Conservation (phyloP, 495 filamentous ascomycete genomes). For the Tuber magnatum region DNA sequence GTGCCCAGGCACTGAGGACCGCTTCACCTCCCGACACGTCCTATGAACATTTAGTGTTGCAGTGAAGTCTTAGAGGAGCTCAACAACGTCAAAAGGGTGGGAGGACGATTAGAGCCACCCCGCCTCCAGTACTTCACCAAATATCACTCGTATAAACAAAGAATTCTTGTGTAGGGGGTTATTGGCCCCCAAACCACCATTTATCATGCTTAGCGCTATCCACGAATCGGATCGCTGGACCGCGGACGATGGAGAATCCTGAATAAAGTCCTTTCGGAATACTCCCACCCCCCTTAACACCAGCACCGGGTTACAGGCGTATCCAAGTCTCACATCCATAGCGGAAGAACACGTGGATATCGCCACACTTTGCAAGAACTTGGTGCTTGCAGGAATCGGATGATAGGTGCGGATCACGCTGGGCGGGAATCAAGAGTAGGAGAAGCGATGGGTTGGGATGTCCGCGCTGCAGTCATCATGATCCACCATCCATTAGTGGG, state of each 20-base stretch:
- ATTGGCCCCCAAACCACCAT: background rate
- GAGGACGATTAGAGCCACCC: background rate
- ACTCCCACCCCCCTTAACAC: background rate
- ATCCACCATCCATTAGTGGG: background rate
- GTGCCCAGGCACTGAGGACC: background rate
- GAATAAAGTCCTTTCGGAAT: background rate
- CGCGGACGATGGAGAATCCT: background rate
- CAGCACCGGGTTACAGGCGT: background rate
- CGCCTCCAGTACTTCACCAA: background rate
- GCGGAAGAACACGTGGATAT: background rate
- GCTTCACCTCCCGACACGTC: background rate
- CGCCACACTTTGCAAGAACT: background rate
- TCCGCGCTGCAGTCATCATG: background rate
- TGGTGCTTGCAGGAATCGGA: background rate
- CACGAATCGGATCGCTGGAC: background rate
- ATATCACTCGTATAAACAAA: background rate
- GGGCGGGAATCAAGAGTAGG: background rate
- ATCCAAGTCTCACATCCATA: background rate
- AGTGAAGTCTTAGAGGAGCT: background rate
- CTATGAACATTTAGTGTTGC: background rate
- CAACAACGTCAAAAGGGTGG: background rate
- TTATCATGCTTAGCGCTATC: background rate
- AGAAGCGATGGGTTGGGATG: background rate
- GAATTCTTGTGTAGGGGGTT: background rate
- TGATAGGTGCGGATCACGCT: background rate